Evolutionary conservation across 2,329 filamentous ascomycete species (phyloP), one percentile per base, ranked within the genome.

Genomic region (Alternaria metachromatica): DNA sequence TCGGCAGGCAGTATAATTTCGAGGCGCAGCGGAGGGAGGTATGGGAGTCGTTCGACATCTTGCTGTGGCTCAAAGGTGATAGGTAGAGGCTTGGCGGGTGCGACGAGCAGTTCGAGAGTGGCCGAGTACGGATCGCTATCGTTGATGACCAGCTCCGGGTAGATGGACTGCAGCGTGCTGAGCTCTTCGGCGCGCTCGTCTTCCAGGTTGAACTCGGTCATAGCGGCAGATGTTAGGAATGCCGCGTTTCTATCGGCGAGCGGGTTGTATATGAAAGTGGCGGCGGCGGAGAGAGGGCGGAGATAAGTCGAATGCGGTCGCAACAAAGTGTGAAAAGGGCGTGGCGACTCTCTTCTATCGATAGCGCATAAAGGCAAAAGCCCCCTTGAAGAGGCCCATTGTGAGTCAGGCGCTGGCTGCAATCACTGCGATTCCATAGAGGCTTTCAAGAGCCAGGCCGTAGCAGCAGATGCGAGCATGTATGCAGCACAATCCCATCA

Each of bases 111-210:
- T 21, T 88, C 84, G 51, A 90, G 81, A 5, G 81, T 83, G 2
- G 86, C 87, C 59, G 79, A 78, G 30, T 72, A 73, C 0, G 82
- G 80, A 33, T 81, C 74, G 9, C 72, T 69, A 9, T 83, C 72
- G 57, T 88, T 82, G 62, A 86, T 76, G 30, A 80, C 77, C 18
- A 90, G 83, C 77, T 90, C 88, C 2, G 88, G 88, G 63, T 84
- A 90, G 60, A 90, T 90, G 54, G 88, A 87, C 48, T 84, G 82
- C 61, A 90, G 84, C 23, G 87, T 84, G 10, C 82, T 84, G 50
- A 90, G 80, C 77, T 90, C 88, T 69, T 88, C 84, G 28, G 83
- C 81, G 65, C 88, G 84, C 69, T 90, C 88, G 72, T 90, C 87
- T 18, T 86, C 84, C 11, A 61, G 7, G n/a, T 65, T 57, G 8